Evolutionary conservation across 2,329 filamentous ascomycete species (phyloP).

Genomic region (Akanthomyces dipterigenus): DNA sequence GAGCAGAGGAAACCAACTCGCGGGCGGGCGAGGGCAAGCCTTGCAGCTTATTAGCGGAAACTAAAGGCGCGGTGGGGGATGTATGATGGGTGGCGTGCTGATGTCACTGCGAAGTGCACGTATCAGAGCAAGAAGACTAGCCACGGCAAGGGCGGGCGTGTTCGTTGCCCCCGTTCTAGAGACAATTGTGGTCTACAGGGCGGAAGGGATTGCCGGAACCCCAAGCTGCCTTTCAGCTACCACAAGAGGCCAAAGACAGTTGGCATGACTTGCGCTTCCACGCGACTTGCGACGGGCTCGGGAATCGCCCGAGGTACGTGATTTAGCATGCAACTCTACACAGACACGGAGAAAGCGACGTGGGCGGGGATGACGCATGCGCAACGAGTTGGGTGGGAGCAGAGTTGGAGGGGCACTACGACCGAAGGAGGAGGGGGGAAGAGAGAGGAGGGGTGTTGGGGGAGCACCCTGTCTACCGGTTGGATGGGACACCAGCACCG

Average conservation of each 20-base stretch:
- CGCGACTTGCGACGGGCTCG: not conserved
- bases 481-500: not conserved
- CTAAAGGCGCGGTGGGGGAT: not conserved
- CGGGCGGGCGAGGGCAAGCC: not conserved
- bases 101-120: not conserved
- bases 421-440: not conserved
- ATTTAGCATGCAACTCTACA: not conserved
- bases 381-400: not conserved
- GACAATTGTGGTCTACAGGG: not conserved
- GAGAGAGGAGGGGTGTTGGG: not conserved
- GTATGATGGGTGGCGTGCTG: not conserved
- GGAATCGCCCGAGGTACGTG: not conserved
- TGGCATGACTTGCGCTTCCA: not conserved
- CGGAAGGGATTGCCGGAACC: not conserved
- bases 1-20: conserved; percentile 1
- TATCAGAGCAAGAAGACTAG: not conserved
- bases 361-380: conserved; percentile 9
- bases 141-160: not conserved
- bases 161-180: not conserved
- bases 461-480: not conserved
- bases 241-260: not conserved
- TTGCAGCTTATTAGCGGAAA: conserved; percentile 1
- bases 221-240: not conserved
- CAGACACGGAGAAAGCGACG: not conserved
- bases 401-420: conserved; percentile 1